Evolutionary conservation across 1,284 basidiomycete genomes (phyloP).

Genomic region (Malassezia globosa): DNA sequence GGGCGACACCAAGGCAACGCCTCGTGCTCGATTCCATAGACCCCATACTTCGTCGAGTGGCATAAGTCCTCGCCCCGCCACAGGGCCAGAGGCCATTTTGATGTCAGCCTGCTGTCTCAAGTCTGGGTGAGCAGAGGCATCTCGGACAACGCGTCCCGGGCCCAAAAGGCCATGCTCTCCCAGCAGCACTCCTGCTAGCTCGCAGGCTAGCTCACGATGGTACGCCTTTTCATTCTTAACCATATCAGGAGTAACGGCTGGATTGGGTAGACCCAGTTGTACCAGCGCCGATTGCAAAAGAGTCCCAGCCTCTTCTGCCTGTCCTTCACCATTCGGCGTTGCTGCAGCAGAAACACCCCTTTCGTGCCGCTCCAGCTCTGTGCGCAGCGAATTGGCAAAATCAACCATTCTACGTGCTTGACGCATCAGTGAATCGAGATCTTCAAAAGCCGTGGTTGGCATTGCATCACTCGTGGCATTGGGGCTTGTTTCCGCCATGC

Average conservation of each 20-base stretch:
- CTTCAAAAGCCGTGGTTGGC: slow-evolving; percentile 52
- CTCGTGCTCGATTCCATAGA: slow-evolving; percentile 87
- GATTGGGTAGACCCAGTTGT: slow-evolving; percentile 69
- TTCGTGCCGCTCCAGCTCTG: slow-evolving; percentile 61
- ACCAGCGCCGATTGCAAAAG: slow-evolving; percentile 71
- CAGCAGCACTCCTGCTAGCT: slow-evolving; percentile 66
- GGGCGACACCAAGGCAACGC: slow-evolving; percentile 80
- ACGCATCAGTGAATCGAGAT: slow-evolving; percentile 80
- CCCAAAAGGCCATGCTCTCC: slow-evolving; percentile 49
- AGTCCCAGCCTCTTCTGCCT: slow-evolving; percentile 56
- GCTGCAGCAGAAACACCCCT: slow-evolving; percentile 8
- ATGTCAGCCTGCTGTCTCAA: too few species aligned
- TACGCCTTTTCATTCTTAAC: slow-evolving; percentile 69
- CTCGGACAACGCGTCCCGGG: slow-evolving; percentile 15
- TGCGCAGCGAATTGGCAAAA: slow-evolving; percentile 74
- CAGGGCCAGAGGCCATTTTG: neutral
- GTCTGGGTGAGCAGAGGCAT: neutral
- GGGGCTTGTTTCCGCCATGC: slow-evolving; percentile 16
- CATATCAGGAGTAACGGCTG: slow-evolving; percentile 81
- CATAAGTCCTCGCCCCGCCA: slow-evolving; percentile 51
- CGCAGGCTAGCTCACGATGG: slow-evolving; percentile 67
- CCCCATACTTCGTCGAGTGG: slow-evolving; percentile 93
- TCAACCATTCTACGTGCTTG: slow-evolving; percentile 79
- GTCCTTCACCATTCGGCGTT: slow-evolving; percentile 56
- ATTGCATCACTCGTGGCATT: neutral